Conservation (phyloP, 441 rosid species). For the Arabidopsis lyrata region DNA sequence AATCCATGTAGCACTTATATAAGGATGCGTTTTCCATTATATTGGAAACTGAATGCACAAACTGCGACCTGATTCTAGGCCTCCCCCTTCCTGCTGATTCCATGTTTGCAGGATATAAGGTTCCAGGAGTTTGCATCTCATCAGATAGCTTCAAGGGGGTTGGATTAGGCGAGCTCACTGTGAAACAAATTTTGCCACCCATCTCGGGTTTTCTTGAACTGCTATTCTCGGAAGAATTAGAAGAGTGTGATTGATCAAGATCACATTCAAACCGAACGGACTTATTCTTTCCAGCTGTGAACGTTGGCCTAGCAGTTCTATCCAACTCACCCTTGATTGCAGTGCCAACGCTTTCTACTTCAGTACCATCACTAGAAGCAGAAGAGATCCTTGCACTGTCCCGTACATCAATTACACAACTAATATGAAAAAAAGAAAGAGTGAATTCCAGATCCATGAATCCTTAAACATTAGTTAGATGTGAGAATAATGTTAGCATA, state of each 20-base stretch:
- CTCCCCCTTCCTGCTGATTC: slow-evolving; percentile 56
- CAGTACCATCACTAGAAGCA: slow-evolving; percentile 52
- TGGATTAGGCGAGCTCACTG: slow-evolving; percentile 65
- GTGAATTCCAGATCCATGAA: slow-evolving; percentile 7
- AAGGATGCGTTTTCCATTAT: slow-evolving; percentile 56
- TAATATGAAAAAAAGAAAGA: slow-evolving; percentile 44
- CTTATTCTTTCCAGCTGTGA: slow-evolving; percentile 58
- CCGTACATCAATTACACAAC: slow-evolving; percentile 58
- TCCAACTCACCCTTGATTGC: slow-evolving; percentile 42
- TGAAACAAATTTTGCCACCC: slow-evolving; percentile 44
- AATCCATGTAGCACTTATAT: slow-evolving; percentile 54
- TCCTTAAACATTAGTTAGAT: slow-evolving; percentile 9
- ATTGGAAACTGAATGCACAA: slow-evolving; percentile 64
- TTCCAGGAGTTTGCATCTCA: slow-evolving; percentile 98
- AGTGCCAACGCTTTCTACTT: slow-evolving; percentile 43
- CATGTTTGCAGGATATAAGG: slow-evolving; percentile 69
- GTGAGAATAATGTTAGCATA: slow-evolving; percentile 10
- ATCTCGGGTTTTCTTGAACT: slow-evolving; percentile 50
- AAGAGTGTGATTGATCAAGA: slow-evolving; percentile 53
- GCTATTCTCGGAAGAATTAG: slow-evolving; percentile 52
- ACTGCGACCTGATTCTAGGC: slow-evolving; percentile 72
- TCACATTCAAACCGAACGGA: slow-evolving; percentile 81
- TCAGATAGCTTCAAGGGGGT: slow-evolving; percentile 85
- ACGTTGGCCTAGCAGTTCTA: slow-evolving; percentile 32
- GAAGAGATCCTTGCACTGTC: slow-evolving; percentile 46